Conservation (phyloP, 2,329 filamentous ascomycete genomes). For the Volutella citrinella region DNA sequence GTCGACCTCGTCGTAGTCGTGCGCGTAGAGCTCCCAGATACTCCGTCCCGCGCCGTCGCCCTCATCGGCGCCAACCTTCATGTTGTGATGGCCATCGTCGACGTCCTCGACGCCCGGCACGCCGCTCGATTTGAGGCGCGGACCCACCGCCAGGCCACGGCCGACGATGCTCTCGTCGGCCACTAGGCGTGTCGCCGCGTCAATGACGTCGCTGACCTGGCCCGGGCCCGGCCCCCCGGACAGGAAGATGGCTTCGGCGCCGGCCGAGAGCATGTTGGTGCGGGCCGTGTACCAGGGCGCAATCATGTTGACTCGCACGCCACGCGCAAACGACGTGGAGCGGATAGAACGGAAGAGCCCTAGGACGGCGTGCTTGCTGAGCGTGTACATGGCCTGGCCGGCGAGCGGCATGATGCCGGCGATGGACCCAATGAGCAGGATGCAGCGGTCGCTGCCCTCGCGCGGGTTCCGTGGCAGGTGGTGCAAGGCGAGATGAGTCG, state of each 20-base stretch:
- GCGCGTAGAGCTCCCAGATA: conserved; percentile 59
- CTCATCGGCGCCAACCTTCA: conserved; percentile 29
- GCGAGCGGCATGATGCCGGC: conserved; percentile 50
- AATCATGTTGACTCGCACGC: conserved; percentile 63
- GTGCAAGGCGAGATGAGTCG: conserved; percentile 60
- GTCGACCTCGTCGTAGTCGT: conserved; percentile 57
- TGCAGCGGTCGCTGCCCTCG: conserved; percentile 48
- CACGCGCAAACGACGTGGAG: conserved; percentile 39
- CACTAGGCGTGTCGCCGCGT: conserved; percentile 60
- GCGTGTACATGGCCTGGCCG: conserved; percentile 51
- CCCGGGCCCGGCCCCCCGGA: conserved; percentile 51
- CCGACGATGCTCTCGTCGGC: conserved; percentile 57
- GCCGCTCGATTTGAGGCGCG: conserved; percentile 39
- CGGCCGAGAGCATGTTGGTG: conserved; percentile 49
- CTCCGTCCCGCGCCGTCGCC: conserved; percentile 40
- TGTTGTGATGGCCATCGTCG: conserved; percentile 23
- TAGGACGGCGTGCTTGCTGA: conserved; percentile 64
- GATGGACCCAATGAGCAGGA: conserved; percentile 62
- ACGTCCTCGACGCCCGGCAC: conserved; percentile 29
- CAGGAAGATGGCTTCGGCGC: conserved; percentile 46
- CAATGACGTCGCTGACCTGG: conserved; percentile 56
- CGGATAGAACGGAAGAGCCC: conserved; percentile 62
- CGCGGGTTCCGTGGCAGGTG: conserved; percentile 21
- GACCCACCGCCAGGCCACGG: conserved; percentile 55
- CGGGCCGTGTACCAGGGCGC: conserved; percentile 65